Conservation (phyloP, 805 yeast species). For the Sungouiella blattae region DNA sequence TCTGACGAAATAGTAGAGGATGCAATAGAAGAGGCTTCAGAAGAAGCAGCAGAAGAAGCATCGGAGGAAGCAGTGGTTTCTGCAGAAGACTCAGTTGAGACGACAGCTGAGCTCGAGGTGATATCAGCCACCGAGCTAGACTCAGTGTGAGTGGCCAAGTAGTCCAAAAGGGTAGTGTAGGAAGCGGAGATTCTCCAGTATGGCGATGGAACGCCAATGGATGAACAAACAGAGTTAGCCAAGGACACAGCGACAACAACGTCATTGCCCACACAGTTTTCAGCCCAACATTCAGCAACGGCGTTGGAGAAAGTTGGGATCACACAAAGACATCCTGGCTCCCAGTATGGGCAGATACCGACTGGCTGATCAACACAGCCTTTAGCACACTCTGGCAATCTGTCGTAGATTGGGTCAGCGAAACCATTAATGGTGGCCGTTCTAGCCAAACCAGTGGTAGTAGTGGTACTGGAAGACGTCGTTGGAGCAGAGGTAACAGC, state of each 20-base stretch:
- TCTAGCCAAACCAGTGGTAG: constrained; percentile 3
- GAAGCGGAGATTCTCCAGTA: constrained; percentile 28
- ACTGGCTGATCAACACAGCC: constrained; percentile 5
- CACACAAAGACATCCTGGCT: constrained; percentile 13
- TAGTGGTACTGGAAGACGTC: background rate
- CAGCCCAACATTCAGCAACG: constrained; percentile 11
- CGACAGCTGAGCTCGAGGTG: background rate
- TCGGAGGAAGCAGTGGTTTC: constrained; percentile 4
- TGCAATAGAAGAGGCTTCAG: constrained; percentile 1
- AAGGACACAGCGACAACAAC: constrained; percentile 6
- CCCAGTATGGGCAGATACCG: constrained; percentile 13
- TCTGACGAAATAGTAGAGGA: background rate
- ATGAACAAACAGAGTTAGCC: constrained; percentile 10
- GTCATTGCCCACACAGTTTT: constrained; percentile 7
- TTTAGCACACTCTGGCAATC: constrained; percentile 10
- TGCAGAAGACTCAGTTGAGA: background rate
- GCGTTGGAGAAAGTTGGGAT: constrained; percentile 6
- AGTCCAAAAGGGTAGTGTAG: background rate
- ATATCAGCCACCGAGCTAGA: background rate
- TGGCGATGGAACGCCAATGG: constrained; percentile 23
- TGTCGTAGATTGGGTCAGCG: constrained; percentile 10
- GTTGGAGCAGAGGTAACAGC: constrained; percentile 1
- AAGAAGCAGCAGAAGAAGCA: constrained; percentile 1
- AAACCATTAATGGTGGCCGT: constrained; percentile 12
- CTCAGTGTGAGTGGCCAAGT: background rate